Conservation (phyloP, 208 protist species). For the Leishmania tarentolae region DNA sequence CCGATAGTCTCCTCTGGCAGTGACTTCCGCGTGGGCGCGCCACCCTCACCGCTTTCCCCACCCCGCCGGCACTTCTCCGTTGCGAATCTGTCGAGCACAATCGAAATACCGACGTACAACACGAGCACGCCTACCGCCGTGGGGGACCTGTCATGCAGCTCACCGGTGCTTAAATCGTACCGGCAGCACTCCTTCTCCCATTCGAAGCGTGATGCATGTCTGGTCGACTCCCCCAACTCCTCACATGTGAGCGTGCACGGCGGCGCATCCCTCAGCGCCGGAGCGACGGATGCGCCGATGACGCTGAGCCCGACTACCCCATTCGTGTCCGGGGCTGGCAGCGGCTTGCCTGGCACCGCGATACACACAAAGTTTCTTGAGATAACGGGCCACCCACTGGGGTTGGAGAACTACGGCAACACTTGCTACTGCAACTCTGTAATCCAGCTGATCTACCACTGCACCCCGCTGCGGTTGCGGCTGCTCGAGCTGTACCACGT, state of each 20-base stretch:
- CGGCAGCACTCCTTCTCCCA: slow-evolving; percentile 55
- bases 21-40: slow-evolving; percentile 34
- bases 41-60: slow-evolving; percentile 35
- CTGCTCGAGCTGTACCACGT: slow-evolving; percentile 76
- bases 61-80: slow-evolving; percentile 26
- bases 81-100: slow-evolving; percentile 22
- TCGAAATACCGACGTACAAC: slow-evolving; percentile 59
- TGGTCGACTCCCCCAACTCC: slow-evolving; percentile 30
- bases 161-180: slow-evolving; percentile 75
- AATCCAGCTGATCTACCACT: slow-evolving; percentile 91
- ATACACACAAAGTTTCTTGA: slow-evolving; percentile 75
- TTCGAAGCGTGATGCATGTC: slow-evolving; percentile 17
- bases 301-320: background rate
- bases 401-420: slow-evolving; percentile 92
- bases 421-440: slow-evolving; percentile 93
- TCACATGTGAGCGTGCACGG: slow-evolving; percentile 15
- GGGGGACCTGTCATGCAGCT: slow-evolving; percentile 41
- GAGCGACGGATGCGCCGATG: slow-evolving; percentile 1
- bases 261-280: slow-evolving; percentile 12
- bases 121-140: slow-evolving; percentile 22
- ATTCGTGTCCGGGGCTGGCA: background rate
- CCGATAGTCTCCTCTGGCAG: slow-evolving; percentile 13
- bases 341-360: slow-evolving; percentile 7
- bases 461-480: slow-evolving; percentile 77
- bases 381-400: slow-evolving; percentile 74